Conservation (phyloP, 1,139 yeast species). For the Taphrina flavorubra region DNA sequence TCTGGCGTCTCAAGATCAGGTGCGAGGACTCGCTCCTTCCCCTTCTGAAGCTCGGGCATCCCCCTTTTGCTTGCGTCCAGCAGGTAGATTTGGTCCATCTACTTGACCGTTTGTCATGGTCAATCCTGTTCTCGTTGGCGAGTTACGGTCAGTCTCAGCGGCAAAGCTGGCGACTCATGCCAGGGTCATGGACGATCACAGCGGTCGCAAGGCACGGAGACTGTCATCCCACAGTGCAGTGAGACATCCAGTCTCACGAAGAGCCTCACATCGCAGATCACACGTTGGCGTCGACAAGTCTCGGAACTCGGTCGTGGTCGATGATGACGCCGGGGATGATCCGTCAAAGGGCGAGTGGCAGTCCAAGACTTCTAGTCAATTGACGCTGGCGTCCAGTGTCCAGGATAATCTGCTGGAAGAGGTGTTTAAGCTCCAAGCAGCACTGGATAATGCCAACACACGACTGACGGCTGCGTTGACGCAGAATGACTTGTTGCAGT, state of each 20-base stretch:
- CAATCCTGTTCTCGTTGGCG: conserved; percentile 3
- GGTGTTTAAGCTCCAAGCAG: conserved; percentile 16
- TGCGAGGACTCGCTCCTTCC: too few species aligned
- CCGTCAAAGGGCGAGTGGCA: conserved; percentile 1
- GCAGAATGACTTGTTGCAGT: conserved; percentile 9
- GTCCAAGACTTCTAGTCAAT: neutral
- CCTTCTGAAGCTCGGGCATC: too few species aligned
- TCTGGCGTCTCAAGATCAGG: too few species aligned
- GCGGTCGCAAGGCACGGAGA: neutral
- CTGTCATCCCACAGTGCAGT: neutral
- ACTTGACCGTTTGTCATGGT: neutral
- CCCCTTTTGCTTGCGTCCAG: too few species aligned
- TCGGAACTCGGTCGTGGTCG: neutral
- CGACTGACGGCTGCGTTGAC: conserved; percentile 15
- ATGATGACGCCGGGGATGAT: neutral
- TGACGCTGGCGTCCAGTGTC: conserved; percentile 12
- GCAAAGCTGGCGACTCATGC: neutral
- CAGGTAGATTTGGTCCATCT: too few species aligned
- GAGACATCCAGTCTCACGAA: conserved; percentile 1
- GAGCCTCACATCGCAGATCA: conserved; percentile 2
- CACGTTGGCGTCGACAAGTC: neutral
- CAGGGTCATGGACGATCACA: neutral
- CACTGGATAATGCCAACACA: conserved; percentile 7
- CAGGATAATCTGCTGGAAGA: conserved; percentile 22
- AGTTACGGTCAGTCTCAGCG: neutral